A percentile compares a stretch with the other conserved stretches of the same genome.
phyloP scores from a whole-genome alignment of 1,139 yeast species.

The Kodamaea sp. region DNA sequence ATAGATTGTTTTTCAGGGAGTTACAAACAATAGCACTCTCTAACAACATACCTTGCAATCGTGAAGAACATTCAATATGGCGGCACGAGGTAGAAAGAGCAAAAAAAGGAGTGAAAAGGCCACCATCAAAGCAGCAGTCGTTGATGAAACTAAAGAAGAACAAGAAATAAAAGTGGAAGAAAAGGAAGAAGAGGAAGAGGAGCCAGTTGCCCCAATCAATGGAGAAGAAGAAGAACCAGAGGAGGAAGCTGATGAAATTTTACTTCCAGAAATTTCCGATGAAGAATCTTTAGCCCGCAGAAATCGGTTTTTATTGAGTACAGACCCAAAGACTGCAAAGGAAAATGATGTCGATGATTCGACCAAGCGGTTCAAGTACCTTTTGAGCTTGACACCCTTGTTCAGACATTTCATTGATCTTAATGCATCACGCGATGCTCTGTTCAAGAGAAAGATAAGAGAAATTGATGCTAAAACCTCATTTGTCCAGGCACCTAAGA shows the following conservation, averaged over 20 bases:
- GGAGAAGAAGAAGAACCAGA: background rate
- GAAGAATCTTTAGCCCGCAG: constrained; percentile 30
- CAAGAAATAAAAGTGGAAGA: too few species aligned
- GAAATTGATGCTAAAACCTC: constrained; percentile 49
- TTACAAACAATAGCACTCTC: too few species aligned
- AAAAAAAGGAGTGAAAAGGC: too few species aligned
- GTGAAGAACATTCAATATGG: too few species aligned
- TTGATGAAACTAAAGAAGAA: too few species aligned
- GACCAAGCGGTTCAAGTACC: constrained; percentile 75
- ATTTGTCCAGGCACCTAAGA: constrained; percentile 15
- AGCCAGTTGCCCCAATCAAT: too few species aligned
- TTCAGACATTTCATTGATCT: constrained; percentile 87
- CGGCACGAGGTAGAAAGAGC: too few species aligned
- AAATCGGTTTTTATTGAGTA: constrained; percentile 48
- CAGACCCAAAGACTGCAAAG: constrained; percentile 56
- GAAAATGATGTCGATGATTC: constrained; percentile 67
- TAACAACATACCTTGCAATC: too few species aligned
- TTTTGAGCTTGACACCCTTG: constrained; percentile 79
- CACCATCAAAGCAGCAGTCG: too few species aligned
- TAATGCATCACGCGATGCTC: constrained; percentile 73
- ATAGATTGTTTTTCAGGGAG: too few species aligned
- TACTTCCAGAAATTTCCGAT: constrained; percentile 2
- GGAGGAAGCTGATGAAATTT: constrained; percentile 1
- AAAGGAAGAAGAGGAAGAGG: constrained; percentile 1
- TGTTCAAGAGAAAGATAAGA: constrained; percentile 57